Conservation (phyloP, 352 stramenopile species). For the Phytopythium ostracodes region DNA sequence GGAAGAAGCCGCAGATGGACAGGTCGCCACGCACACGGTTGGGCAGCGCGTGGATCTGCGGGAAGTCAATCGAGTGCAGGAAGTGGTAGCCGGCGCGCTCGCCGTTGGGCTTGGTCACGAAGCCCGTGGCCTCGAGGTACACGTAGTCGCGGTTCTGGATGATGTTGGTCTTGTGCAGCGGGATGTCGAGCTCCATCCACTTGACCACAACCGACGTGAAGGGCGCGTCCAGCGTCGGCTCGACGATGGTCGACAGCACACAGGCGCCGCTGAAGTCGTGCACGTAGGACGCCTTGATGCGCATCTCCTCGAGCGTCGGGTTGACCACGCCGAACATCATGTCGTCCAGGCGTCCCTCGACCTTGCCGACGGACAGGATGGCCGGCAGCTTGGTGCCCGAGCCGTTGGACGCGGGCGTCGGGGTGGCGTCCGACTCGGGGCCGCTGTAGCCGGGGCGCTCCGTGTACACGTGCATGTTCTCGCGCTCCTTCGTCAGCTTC, state of each 20-base stretch:
- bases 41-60: constrained; percentile 29
- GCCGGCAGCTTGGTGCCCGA: constrained; percentile 18
- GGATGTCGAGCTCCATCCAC: constrained; percentile 35
- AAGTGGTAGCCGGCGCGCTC: constrained; percentile 35
- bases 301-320: constrained; percentile 27
- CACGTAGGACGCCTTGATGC: constrained; percentile 33
- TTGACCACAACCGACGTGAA: constrained; percentile 27
- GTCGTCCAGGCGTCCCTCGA: constrained; percentile 22
- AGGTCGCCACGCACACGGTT: constrained; percentile 35
- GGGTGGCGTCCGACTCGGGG: constrained; percentile 2
- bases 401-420: constrained; percentile 10
- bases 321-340: constrained; percentile 34
- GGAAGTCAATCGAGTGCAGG: constrained; percentile 37
- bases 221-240: constrained; percentile 16
- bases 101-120: constrained; percentile 18
- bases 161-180: constrained; percentile 19
- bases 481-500: constrained; percentile 32
- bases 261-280: constrained; percentile 22
- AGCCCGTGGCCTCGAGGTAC: constrained; percentile 32
- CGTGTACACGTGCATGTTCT: constrained; percentile 23
- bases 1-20: constrained; percentile 52
- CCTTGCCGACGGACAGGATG: constrained; percentile 22
- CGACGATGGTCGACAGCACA: constrained; percentile 24
- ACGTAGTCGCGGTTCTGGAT: constrained; percentile 41
- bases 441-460: constrained; percentile 21